Evolutionary conservation across 75 land plant genomes (phyloP), one percentile per base, ranked within the genome.

Genomic region (Ceratopteris richardii): DNA sequence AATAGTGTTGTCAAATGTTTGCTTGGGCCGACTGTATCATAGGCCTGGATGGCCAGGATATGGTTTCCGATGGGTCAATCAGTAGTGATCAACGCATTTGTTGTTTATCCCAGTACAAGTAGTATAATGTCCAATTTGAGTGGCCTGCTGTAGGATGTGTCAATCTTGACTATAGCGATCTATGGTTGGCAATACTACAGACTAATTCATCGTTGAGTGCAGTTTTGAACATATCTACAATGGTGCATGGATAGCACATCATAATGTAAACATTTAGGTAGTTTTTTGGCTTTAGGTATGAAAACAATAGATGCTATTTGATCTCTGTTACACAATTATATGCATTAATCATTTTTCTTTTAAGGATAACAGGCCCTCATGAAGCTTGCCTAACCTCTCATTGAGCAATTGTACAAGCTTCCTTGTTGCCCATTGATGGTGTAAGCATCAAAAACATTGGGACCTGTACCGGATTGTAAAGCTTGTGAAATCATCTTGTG

Each of bases 61-160:
- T 29, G 62, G 7, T 44, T 41, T 18, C 56, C 68, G 1, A 24
- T 17, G 1, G 52, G 11, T 17, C 20, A 37, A 17, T 54, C 53
- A 27, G 78, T 56, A 4, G 44, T 72, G 12, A 76, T 24, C 22
- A 76, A 48, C 28, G 51, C 64, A 50, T 72, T 61, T 11, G 61
- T 46, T 10, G 78, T 71, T 56, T 84, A 85, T 25, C 88, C 88
- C 0, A 85, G 88, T 23, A 85, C 37, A 14, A 84, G 65, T 10
- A 82, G 69, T 29, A 84, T 27, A 1, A 60, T 57, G 31, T 48
- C 21, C 7, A 67, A 72, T 23, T 56, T 42, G 44, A 82, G 82
- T 5, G 88, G 85, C 44, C 75, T 83, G 0, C 71, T 73, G 68
- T 76, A 76, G 18, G 53, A 42, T 1, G 76, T 57, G 20, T 76